Evolutionary conservation across 108 stramenopile species (phyloP), one percentile per base, ranked within the genome.

Genomic region (Pseudonitzschia pungens): DNA sequence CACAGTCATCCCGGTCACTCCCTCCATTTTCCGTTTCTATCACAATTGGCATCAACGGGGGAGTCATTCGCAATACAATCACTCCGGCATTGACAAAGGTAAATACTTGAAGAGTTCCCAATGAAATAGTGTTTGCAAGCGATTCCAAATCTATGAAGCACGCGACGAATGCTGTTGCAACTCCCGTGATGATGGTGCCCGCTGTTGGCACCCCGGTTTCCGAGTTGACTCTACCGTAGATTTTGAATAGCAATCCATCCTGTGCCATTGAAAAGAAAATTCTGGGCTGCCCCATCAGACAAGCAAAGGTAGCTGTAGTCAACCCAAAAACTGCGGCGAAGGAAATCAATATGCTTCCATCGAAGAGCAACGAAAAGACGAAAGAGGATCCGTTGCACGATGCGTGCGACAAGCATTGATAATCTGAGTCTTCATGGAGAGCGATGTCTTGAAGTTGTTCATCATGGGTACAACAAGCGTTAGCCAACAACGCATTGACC

Each of bases 31-130:
- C 45, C 7, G 21, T 33, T 24, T 50, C 66, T 20, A 15, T 67
- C 21, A n/a, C 26, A 4, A 24, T 27, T 6, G 43, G 36, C 43
- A 33, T 56, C 14, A 63, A 33, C 24, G 70, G 64, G 28, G 74
- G 72, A 41, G 68, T 53, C 54, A 65, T 79, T 59, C 81, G 77
- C 53, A 87, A 53, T 0, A 87, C 56, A 54, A 87, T 83, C 16
- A 87, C 86, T n/a, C 86, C 86, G 18, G 86, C 86, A 66, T 82
- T 74, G n/a, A 87, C 86, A 63, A 84, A 82, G 48, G 83, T 77
- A 71, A 87, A 87, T 9, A 84, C 86, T 55, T 82, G 81, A 8
- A 87, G 77, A 5, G 86, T 87, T 15, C 86, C 86, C 15, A 87
- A 44, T 11, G 70, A 72, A 42, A 87, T 87, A 3, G 83, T 77